Evolutionary conservation across 441 rosid species (phyloP).

Genomic region (Eruca vesicaria): DNA sequence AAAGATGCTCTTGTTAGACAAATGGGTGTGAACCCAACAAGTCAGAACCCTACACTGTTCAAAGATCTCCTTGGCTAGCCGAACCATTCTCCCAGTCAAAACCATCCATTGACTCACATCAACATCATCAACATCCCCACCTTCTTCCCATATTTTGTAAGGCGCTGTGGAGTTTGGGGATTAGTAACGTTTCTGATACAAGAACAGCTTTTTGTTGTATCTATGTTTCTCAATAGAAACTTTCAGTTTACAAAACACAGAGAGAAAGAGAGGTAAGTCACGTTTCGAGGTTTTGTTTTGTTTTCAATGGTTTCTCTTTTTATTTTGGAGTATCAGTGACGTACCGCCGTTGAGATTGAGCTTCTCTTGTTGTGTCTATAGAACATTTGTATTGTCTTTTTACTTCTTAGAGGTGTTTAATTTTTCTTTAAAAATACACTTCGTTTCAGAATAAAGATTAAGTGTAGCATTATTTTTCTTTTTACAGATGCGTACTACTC

Average conservation of each 20-base stretch:
- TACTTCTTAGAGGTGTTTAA: slow-evolving; percentile 8
- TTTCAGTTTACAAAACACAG: slow-evolving; percentile 30
- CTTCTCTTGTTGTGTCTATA: slow-evolving; percentile 31
- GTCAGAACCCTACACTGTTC: slow-evolving; percentile 88
- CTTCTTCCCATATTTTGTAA: slow-evolving; percentile 17
- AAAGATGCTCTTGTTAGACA: slow-evolving; percentile 95
- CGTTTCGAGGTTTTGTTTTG: neutral
- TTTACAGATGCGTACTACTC: neutral
- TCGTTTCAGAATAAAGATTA: neutral
- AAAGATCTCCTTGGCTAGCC: slow-evolving; percentile 77
- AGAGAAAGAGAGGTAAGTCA: slow-evolving; percentile 15
- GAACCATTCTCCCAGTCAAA: neutral
- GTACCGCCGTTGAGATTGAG: slow-evolving; percentile 17
- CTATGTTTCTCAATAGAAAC: slow-evolving; percentile 31
- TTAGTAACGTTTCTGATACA: slow-evolving; percentile 16
- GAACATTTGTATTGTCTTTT: slow-evolving; percentile 32
- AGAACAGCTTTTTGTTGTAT: slow-evolving; percentile 33
- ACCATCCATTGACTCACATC: slow-evolving; percentile 4
- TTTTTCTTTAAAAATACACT: neutral
- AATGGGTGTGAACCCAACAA: slow-evolving; percentile 89
- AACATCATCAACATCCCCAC: neutral
- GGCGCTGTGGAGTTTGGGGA: slow-evolving; percentile 8
- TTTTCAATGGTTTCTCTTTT: slow-evolving; percentile 7
- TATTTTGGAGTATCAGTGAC: slow-evolving; percentile 15
- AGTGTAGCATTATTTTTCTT: neutral